These are phyloP conservation scores for Penicillium decumbens DNA, from an alignment of 2,329 filamentous ascomycete genomes.

Conservation along the genomic window DNA sequence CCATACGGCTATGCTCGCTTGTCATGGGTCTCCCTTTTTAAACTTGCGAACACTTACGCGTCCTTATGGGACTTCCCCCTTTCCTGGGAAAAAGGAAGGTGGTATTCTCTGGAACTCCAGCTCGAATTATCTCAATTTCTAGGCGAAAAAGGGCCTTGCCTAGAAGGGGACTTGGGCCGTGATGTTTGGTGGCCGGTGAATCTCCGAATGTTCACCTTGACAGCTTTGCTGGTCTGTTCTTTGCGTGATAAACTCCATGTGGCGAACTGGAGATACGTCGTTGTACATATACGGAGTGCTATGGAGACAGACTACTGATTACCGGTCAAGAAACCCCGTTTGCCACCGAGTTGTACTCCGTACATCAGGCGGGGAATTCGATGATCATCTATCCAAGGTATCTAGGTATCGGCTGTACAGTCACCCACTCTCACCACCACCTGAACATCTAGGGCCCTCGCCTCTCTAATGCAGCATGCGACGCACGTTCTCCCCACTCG, in stretches of 20 bases:
- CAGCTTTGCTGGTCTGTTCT: not conserved
- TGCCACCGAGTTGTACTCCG: not conserved
- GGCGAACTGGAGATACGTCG: not conserved
- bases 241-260: not conserved
- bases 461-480: constrained; percentile 43
- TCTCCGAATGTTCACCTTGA: not conserved
- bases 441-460: constrained; percentile 36
- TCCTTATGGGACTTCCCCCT: constrained; percentile 8
- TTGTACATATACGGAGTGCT: not conserved
- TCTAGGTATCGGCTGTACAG: not conserved
- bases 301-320: not conserved
- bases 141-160: not conserved
- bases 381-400: not conserved
- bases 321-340: not conserved
- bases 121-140: not conserved
- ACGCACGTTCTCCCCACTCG: constrained; percentile 38
- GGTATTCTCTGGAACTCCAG: not conserved
- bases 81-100: not conserved
- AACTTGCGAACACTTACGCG: constrained; percentile 29
- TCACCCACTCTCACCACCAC: constrained; percentile 40
- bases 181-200: not conserved
- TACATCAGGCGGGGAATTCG: not conserved
- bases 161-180: not conserved
- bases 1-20: constrained; percentile 17
- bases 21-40: constrained; percentile 14